Conservation (phyloP, 306 rosid genomes). For the Luffa aegyptiaca region DNA sequence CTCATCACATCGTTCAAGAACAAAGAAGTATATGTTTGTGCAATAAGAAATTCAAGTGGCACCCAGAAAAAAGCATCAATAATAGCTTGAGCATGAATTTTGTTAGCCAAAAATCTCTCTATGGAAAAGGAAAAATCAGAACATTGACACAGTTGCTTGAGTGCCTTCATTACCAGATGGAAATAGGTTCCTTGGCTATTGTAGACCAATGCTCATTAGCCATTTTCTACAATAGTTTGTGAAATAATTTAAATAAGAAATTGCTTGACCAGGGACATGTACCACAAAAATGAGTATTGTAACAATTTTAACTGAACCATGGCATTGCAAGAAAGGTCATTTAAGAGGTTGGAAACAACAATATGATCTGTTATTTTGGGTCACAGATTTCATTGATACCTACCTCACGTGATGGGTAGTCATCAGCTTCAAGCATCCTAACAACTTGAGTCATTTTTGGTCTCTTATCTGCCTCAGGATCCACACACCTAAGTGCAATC, state of each 20-base stretch:
- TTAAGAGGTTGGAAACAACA: neutral
- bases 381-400: slow-evolving; percentile 23
- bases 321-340: neutral
- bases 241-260: neutral
- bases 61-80: neutral
- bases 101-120: neutral
- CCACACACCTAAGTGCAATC: slow-evolving; percentile 84
- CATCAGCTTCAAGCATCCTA: slow-evolving; percentile 88
- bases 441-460: slow-evolving; percentile 95
- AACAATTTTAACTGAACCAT: neutral
- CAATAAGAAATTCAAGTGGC: neutral
- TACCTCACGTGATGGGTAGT: slow-evolving; percentile 83
- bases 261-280: neutral
- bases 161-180: neutral
- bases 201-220: neutral
- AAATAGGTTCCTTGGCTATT: neutral
- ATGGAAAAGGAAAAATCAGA: neutral
- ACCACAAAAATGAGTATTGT: neutral
- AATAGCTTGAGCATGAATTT: neutral
- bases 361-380: neutral
- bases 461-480: slow-evolving; percentile 75
- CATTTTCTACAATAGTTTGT: neutral
- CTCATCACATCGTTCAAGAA: neutral
- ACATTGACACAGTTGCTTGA: neutral
- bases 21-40: neutral